Conservation (phyloP, 768 basidiomycete species). For the Suillus subaureus region DNA sequence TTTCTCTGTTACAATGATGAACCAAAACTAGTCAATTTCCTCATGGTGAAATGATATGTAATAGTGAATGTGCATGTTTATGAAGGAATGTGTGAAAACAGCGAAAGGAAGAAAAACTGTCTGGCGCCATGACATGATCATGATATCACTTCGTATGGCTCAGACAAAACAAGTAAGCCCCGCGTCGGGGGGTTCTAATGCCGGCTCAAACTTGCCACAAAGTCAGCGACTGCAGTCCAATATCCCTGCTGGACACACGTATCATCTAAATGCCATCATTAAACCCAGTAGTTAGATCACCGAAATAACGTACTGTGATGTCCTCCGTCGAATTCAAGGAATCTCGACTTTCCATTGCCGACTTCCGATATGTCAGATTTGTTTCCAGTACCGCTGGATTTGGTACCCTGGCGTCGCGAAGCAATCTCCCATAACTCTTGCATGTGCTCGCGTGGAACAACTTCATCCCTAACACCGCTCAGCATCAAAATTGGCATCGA, state of each 20-base stretch:
- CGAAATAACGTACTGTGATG: conserved; percentile 49
- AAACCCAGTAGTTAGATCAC: neutral
- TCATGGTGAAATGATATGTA: neutral
- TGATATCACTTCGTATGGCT: neutral
- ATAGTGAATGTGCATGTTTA: conserved; percentile 9
- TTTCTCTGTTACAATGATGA: neutral
- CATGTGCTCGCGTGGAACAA: conserved; percentile 60
- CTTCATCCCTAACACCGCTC: conserved; percentile 61
- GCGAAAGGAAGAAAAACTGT: neutral
- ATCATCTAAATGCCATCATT: conserved; percentile 41
- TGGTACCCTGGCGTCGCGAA: conserved; percentile 44
- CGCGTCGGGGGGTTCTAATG: neutral
- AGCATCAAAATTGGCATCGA: conserved; percentile 80
- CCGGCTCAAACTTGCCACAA: conserved; percentile 35
- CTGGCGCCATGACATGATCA: neutral
- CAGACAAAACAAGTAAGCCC: neutral
- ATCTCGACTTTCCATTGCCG: conserved; percentile 56
- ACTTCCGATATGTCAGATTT: conserved; percentile 45
- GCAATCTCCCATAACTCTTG: conserved; percentile 67
- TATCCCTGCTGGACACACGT: conserved; percentile 58
- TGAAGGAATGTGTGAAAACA: conserved; percentile 4
- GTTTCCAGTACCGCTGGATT: conserved; percentile 21
- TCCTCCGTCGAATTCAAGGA: conserved; percentile 56
- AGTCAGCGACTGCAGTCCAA: conserved; percentile 53
- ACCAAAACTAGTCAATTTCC: conserved; percentile 9